Evolutionary conservation across 495 filamentous ascomycete species (phyloP), one percentile per base, ranked within the genome.

Genomic region (Cercophora samala): DNA sequence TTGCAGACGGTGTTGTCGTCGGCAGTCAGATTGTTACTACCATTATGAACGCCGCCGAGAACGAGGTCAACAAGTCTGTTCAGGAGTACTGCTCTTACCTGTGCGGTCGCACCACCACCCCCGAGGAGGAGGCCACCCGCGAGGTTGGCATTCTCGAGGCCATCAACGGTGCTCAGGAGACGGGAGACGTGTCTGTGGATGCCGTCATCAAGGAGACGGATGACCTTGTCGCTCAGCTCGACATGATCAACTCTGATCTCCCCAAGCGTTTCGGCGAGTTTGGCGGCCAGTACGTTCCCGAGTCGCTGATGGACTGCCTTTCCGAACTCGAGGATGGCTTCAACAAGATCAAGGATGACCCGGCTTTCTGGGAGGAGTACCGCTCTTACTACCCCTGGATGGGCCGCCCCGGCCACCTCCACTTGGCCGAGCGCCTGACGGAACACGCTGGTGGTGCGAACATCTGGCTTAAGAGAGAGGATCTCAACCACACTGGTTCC

Each of bases 261-360:
- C 93, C 94, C 3, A 86, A 91, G 62, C 89, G 94, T 17, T 99
- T 99, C 72, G 95, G 95, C 65, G 91, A 97, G 77, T 99, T 97
- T 69, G 95, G 95, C 70, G 95, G 95, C n/a, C 95, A 98, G 77
- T 99, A 98, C 72, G 94, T 99, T 0, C 96, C 95, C 1, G 95
- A 99, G 79, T 93, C 93, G 6, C 85, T 99, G 29, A 98, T 98
- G 93, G 93, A 97, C 79, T 98, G 95, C 74, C 82, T 99, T 69
- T 86, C 88, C 0, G 88, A 99, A 79, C 87, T 99, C 17, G 93
- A 98, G 76, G 82, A 83, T 11, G 95, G 94, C n/a, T 99, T 99
- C 82, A 86, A 96, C 67, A 78, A 87, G 58, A 91, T 92, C 54
- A 88, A 88, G 70, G 87, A 93, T 60, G 94, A 98, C 74, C 90